phyloP scores from a whole-genome alignment of 2,329 filamentous ascomycete genomes.

The Hymenoscyphus linearis region DNA sequence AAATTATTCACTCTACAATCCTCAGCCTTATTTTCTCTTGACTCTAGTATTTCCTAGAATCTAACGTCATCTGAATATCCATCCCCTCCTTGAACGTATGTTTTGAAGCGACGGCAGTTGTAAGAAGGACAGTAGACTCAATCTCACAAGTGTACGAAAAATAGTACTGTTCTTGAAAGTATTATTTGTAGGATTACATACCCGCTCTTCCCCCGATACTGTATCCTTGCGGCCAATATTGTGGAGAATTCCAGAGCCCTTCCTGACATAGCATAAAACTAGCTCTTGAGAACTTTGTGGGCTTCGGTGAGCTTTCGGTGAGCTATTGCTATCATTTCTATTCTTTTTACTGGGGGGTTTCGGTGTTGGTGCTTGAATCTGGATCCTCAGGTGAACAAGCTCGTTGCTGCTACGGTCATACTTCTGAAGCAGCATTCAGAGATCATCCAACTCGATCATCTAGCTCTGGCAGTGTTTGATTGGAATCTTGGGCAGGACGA shows the following conservation, averaged over 20 bases:
- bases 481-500: not conserved
- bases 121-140: too few species aligned
- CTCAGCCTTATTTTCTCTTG: too few species aligned
- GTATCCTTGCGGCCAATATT: slow-evolving; percentile 91
- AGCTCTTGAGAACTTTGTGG: not conserved
- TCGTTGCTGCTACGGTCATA: not conserved
- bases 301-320: not conserved
- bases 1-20: too few species aligned
- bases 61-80: too few species aligned
- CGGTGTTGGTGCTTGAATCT: not conserved
- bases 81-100: too few species aligned
- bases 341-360: not conserved
- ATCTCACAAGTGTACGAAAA: too few species aligned
- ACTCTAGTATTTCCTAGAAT: too few species aligned
- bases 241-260: slow-evolving; percentile 98
- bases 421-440: not conserved
- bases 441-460: not conserved
- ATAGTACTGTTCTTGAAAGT: too few species aligned
- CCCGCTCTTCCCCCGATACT: too few species aligned
- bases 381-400: not conserved
- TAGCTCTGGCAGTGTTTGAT: not conserved
- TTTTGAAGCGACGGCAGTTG: too few species aligned
- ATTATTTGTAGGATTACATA: too few species aligned
- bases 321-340: not conserved
- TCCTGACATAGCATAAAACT: slow-evolving; percentile 77